Percentiles rank a stretch among this genome's conserved stretches.
Conservation (phyloP, 495 filamentous ascomycete genomes). For the Cairneyella variabilis region DNA sequence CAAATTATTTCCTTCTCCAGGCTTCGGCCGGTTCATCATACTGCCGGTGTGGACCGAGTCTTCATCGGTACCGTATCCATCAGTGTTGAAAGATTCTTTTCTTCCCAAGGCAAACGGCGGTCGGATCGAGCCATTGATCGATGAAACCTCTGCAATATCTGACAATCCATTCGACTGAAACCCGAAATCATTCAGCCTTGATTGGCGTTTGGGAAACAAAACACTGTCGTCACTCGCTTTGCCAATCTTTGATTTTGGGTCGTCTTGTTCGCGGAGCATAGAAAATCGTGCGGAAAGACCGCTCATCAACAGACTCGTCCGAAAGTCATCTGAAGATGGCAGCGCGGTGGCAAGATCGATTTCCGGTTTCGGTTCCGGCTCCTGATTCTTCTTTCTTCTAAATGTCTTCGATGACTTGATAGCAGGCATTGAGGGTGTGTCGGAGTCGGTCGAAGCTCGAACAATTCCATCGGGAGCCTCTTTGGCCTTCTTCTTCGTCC, state of each 20-base stretch:
- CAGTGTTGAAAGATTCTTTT: conserved; percentile 24
- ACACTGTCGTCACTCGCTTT: conserved; percentile 96
- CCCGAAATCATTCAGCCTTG: conserved; percentile 54
- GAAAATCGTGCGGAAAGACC: conserved; percentile 93
- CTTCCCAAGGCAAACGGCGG: conserved; percentile 45
- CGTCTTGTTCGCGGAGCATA: conserved; percentile 91
- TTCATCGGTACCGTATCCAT: conserved; percentile 65
- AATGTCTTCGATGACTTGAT: conserved; percentile 53
- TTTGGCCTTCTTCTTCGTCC: conserved; percentile 66
- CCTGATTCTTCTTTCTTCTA: conserved; percentile 52
- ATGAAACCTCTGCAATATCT: conserved; percentile 87
- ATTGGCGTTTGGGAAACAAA: conserved; percentile 74
- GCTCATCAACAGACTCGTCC: conserved; percentile 95
- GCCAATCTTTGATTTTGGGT: conserved; percentile 79
- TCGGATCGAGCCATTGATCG: conserved; percentile 62
- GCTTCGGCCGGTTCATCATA: conserved; percentile 80
- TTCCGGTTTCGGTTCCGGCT: conserved; percentile 54
- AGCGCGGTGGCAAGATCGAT: conserved; percentile 71
- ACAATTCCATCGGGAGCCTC: conserved; percentile 43
- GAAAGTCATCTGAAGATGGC: conserved; percentile 83
- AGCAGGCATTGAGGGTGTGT: conserved; percentile 36
- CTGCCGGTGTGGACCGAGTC: conserved; percentile 48
- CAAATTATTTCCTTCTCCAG: conserved; percentile 85
- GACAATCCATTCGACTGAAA: conserved; percentile 54
- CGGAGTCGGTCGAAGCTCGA: conserved; percentile 47